Percentiles rank a stretch among this genome's conserved stretches.
phyloP scores from a whole-genome alignment of 2,329 filamentous ascomycete genomes.

The Aspergillus candidus region DNA sequence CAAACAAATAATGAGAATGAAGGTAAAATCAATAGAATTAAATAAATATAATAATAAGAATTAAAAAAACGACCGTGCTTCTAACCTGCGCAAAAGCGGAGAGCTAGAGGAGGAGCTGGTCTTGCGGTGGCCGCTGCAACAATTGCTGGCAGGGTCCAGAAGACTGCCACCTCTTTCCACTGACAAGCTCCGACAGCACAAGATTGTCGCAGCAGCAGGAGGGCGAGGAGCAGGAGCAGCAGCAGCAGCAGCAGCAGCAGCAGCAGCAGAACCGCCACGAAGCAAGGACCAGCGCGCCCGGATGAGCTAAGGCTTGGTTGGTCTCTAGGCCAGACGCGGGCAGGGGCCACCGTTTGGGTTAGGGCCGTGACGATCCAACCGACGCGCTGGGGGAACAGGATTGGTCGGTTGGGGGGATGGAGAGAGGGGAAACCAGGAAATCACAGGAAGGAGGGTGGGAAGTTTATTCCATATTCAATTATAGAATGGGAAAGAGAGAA shows the following conservation, averaged over 20 bases:
- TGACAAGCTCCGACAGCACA: slow-evolving; percentile 14
- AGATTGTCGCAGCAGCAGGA: slow-evolving; percentile 6
- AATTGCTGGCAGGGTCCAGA: slow-evolving; percentile 9
- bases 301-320: slow-evolving; percentile 10
- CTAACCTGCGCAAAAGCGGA: slow-evolving; percentile 12
- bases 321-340: slow-evolving; percentile 7
- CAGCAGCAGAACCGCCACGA: slow-evolving; percentile 13
- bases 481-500: too few relatives aligned
- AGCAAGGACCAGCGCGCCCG: slow-evolving; percentile 18
- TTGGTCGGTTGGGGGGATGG: slow-evolving; percentile 6
- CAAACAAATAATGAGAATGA: neutral
- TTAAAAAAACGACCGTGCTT: slow-evolving; percentile 13
- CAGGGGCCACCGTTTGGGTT: slow-evolving; percentile 15
- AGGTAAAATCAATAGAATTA: neutral
- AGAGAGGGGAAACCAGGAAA: neutral
- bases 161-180: neutral
- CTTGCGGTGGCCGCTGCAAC: slow-evolving; percentile 3
- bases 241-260: too few relatives aligned
- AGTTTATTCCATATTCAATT: neutral
- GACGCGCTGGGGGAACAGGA: slow-evolving; percentile 6
- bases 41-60: neutral
- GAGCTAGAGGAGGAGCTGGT: slow-evolving; percentile 10
- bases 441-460: neutral
- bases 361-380: slow-evolving; percentile 10
- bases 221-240: neutral